These are phyloP conservation scores for Rhododendron ovatum DNA, from an alignment of 148 eudicot genomes.

Conservation along the genomic window DNA sequence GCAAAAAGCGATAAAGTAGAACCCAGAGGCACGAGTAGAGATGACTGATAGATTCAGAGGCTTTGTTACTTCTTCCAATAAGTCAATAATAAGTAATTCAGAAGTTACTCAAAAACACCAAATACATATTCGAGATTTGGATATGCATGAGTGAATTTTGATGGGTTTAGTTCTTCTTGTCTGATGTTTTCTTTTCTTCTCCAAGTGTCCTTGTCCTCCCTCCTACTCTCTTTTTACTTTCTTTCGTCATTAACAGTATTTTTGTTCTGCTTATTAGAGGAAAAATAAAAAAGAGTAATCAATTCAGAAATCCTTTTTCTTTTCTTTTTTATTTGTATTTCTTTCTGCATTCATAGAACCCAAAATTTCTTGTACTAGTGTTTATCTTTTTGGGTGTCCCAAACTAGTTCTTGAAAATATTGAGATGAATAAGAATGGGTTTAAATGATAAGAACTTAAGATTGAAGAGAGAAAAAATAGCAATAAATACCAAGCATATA, in stretches of 20 bases:
- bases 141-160: not conserved
- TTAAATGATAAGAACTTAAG: not conserved
- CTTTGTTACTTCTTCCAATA: slow-evolving; percentile 1
- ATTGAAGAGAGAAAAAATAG: not conserved
- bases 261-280: not conserved
- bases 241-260: not conserved
- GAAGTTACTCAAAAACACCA: not conserved
- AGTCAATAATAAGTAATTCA: not conserved
- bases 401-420: not conserved
- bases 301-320: not conserved
- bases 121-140: not conserved
- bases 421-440: not conserved
- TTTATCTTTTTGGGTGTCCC: not conserved
- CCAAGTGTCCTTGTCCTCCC: not conserved
- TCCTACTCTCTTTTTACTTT: not conserved
- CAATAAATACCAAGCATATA: not conserved
- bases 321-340: not conserved
- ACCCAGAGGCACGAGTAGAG: not conserved
- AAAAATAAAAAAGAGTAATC: not conserved
- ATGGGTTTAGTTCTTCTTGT: not conserved
- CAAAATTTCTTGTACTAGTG: not conserved
- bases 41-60: not conserved
- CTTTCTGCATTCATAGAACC: not conserved
- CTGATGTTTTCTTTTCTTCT: not conserved
- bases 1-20: not conserved